Evolutionary conservation across 1,284 basidiomycete genomes (phyloP).

Genomic region (Mycena citricolor): DNA sequence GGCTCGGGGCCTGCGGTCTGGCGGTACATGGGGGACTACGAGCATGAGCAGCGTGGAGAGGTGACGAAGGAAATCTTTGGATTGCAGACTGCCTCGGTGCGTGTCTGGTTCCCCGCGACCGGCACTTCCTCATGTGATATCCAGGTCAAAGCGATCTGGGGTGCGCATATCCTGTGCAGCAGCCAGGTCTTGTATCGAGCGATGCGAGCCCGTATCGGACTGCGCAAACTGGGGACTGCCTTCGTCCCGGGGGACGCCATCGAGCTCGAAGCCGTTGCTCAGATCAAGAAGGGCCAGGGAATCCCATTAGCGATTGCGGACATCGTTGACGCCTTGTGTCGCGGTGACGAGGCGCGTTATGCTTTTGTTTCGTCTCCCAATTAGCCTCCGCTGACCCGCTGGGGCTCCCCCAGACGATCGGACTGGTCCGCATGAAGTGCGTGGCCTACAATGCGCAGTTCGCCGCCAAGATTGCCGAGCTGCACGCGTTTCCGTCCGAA

Average conservation of each 20-base stretch:
- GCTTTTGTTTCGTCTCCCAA: too few species aligned
- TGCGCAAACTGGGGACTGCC: slow-evolving; percentile 22
- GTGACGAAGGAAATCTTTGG: slow-evolving; percentile 21
- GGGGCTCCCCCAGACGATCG: too few species aligned
- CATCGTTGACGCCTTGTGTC: slow-evolving; percentile 1
- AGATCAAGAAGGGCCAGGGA: not conserved
- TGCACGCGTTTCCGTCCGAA: too few species aligned
- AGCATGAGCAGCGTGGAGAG: slow-evolving; percentile 14
- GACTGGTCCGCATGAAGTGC: too few species aligned
- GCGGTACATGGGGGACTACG: slow-evolving; percentile 28
- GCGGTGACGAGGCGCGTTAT: slow-evolving; percentile 12
- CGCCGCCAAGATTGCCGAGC: too few species aligned
- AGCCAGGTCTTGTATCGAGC: slow-evolving; percentile 20
- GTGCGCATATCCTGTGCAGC: slow-evolving; percentile 8
- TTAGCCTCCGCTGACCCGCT: too few species aligned
- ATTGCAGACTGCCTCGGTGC: slow-evolving; percentile 2
- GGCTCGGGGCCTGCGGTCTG: slow-evolving; percentile 15
- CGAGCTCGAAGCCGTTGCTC: too few species aligned
- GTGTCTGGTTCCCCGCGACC: not conserved
- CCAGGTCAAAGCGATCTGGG: slow-evolving; percentile 24
- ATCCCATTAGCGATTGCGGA: not conserved
- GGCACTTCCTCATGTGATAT: not conserved
- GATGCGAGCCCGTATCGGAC: slow-evolving; percentile 25
- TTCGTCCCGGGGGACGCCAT: too few species aligned
- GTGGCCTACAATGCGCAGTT: too few species aligned